phyloP scores from a whole-genome alignment of 257 asterid genomes.

The Penstemon newberryi region DNA sequence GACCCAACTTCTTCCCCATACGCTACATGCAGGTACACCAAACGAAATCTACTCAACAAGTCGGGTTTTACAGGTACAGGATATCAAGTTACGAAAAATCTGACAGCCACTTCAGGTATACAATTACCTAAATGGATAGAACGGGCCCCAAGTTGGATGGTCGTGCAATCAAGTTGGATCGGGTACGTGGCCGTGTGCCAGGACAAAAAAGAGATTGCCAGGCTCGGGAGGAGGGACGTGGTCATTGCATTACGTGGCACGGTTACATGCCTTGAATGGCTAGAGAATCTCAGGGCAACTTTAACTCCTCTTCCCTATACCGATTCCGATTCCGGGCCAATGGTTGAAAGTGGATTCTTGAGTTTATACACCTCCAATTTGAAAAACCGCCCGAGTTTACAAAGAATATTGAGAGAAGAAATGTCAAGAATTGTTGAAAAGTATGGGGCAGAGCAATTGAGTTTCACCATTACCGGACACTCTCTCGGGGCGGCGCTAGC shows the following conservation, averaged over 20 bases:
- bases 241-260: conserved; percentile 91
- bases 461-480: conserved; percentile 91
- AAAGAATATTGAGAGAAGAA: conserved; percentile 48
- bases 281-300: conserved; percentile 77
- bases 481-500: conserved; percentile 96
- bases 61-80: conserved; percentile 54
- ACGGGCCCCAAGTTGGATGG: conserved; percentile 55
- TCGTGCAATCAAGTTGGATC: conserved; percentile 70
- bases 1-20: conserved; percentile 56
- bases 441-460: conserved; percentile 57
- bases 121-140: conserved; percentile 64
- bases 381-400: conserved; percentile 51
- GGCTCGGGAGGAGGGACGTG: conserved; percentile 87
- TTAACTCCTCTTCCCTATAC: conserved; percentile 44
- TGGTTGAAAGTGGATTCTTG: conserved; percentile 91
- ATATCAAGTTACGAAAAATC: conserved; percentile 56
- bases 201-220: conserved; percentile 53
- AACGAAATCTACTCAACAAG: conserved; percentile 34
- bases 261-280: conserved; percentile 78
- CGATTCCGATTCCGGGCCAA: conserved; percentile 35
- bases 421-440: conserved; percentile 41
- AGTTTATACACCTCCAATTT: conserved; percentile 70
- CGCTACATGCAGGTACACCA: conserved; percentile 51
- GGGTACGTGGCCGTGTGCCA: conserved; percentile 82
- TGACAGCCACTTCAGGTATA: conserved; percentile 65